Conservation (phyloP, 805 yeast species). For the Saccharomycopsis schoenii region DNA sequence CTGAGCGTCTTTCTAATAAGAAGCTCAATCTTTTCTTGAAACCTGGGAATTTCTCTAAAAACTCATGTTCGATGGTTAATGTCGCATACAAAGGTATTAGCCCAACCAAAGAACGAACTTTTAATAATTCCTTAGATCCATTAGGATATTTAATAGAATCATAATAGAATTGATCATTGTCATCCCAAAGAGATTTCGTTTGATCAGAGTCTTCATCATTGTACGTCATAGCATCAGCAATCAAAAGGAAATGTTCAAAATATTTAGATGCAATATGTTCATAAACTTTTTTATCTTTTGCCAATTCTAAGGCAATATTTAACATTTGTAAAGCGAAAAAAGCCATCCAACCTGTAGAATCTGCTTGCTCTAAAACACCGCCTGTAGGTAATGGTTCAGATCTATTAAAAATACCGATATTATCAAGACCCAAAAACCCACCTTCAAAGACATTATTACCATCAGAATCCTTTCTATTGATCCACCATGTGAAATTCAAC, state of each 20-base stretch:
- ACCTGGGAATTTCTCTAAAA: slow-evolving; percentile 66
- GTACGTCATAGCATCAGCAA: slow-evolving; percentile 90
- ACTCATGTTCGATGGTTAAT: slow-evolving; percentile 77
- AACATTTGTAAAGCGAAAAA: slow-evolving; percentile 85
- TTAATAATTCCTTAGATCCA: slow-evolving; percentile 56
- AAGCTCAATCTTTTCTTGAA: slow-evolving; percentile 77
- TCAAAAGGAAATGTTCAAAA: slow-evolving; percentile 83
- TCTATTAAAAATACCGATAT: slow-evolving; percentile 86
- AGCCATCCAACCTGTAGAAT: slow-evolving; percentile 97
- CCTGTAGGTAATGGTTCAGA: slow-evolving; percentile 92
- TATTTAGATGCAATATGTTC: slow-evolving; percentile 92
- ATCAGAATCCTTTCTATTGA: slow-evolving; percentile 74
- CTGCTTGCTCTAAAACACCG: slow-evolving; percentile 85
- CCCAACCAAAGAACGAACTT: slow-evolving; percentile 84
- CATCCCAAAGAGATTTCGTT: slow-evolving; percentile 73
- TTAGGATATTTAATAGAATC: slow-evolving; percentile 83
- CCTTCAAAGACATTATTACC: slow-evolving; percentile 92
- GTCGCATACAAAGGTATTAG: slow-evolving; percentile 86
- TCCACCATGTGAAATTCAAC: slow-evolving; percentile 96
- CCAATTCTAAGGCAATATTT: slow-evolving; percentile 83
- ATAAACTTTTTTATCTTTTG: slow-evolving; percentile 75
- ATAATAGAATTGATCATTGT: slow-evolving; percentile 77
- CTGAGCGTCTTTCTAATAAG: slow-evolving; percentile 64
- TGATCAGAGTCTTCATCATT: slow-evolving; percentile 31
- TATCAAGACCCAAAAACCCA: slow-evolving; percentile 87